Evolutionary conservation across 345 rosid species (phyloP), one percentile per base, ranked within the genome.

Genomic region (Gossypium raimondii): DNA sequence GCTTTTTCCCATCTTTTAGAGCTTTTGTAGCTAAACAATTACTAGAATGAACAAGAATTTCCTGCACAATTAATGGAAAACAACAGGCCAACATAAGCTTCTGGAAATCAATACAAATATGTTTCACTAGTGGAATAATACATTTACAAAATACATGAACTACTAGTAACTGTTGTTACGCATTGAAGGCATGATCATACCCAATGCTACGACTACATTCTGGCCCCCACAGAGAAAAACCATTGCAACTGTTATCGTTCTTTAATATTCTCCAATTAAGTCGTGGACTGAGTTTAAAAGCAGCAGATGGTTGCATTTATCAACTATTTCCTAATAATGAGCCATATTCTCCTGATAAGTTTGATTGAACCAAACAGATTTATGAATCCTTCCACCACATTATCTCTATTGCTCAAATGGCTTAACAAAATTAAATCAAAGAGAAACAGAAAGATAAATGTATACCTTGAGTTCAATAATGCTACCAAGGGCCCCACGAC

Each of bases 401-500:
- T 44, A 66, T 20, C 52, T 20, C 17, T 45, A 12, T 45, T 16
- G 53, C 24, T 50, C 41, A 68, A 68, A 50, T 25, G 57, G n/a
- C 11, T 25, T 25, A 68, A 68, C 22, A 68, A 24, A 50, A 25
- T 68, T 17, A 50, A 50, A 68, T 25, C 57, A 50, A 55, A 25
- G 11, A 34, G 38, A 41, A 52, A 77, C 7, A 76, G 29, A 24
- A 67, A 48, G 22, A 73, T 8, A 58, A 27, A 25, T 5, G 50
- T 87, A 80, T 61, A 94, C 98, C 94, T 87, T 88, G 60, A 90
- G 86, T 75, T 88, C 94, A 81, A 81, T 81, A 78, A 86, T 80
- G 87, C 85, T 78, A 58, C 83, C 85, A 78, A 94, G 87, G 61
- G 93, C 91, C 75, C 84, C 90, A 75, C 98, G 97, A 55, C 98